Evolutionary conservation across 2,329 filamentous ascomycete genomes (phyloP), one percentile per base, ranked within the genome.

Genomic region (Bertia moriformis): DNA sequence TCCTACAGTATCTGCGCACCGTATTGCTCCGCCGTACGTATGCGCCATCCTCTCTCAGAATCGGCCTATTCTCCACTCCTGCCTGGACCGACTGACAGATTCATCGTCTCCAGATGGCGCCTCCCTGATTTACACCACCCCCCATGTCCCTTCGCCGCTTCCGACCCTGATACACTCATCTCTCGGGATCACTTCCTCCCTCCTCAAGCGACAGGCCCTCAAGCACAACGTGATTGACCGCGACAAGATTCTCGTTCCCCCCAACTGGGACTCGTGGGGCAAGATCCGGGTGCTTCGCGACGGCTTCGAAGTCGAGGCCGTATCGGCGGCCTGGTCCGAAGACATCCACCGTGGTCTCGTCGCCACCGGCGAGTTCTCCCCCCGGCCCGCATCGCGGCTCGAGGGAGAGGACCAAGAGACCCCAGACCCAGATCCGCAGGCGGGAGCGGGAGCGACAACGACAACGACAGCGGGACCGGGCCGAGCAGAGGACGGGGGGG

Each of bases 261-360:
- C 88, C 14, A 95, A 95, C 56, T 98, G 91, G 91, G 91, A 98
- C 58, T 95, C 88, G 0, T 95, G 87, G 84, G 88, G 87, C 43
- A 98, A 96, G 61, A 95, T 98, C 43, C 73, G 89, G 32, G 85
- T 96, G 33, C 66, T 96, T 19, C 76, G 86, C 39, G 91, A 94
- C 53, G 84, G 80, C 0, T 96, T 96, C 50, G 86, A 96, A 47
- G 83, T 93, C 17, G 91, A 98, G 62, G 72, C 73, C 13, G 70
- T 93, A 33, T 91, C 85, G 49, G 72, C 78, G 42, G 83, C 79
- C 38, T 98, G 91, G 91, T 80, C 81, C 2, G 70, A 84, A 40
- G 87, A 93, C 46, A 82, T 91, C 38, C 78, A 87, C 51, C 69
- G 71, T 33, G 54, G 60, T 3, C 59, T 66, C 37, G 62, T 65